These are phyloP conservation scores for Tuber umbilicatum DNA, from an alignment of 495 filamentous ascomycete genomes.

Conservation along the genomic window DNA sequence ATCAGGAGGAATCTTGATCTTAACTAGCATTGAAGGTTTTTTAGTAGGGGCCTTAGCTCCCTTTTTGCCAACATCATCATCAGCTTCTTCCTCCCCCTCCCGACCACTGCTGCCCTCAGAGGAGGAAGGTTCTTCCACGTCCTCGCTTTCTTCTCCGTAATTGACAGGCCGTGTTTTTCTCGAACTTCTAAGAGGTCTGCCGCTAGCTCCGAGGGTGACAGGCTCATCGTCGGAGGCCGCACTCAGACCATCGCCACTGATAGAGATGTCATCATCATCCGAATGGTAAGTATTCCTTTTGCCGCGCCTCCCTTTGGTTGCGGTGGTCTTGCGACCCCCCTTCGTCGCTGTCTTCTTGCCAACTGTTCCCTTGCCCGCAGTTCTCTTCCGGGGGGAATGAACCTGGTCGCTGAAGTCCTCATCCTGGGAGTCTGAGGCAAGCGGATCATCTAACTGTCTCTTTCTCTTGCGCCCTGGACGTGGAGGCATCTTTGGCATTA, in stretches of 20 bases:
- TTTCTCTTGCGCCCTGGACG: constrained; percentile 29
- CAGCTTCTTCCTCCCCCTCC: constrained; percentile 29
- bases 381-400: constrained; percentile 17
- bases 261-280: constrained; percentile 30
- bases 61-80: constrained; percentile 30
- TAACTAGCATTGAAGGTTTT: constrained; percentile 26
- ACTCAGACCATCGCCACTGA: constrained; percentile 29
- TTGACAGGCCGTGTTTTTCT: constrained; percentile 26
- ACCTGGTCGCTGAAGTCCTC: constrained; percentile 23
- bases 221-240: constrained; percentile 29
- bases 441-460: constrained; percentile 26
- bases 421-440: constrained; percentile 31
- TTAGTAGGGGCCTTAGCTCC: constrained; percentile 18
- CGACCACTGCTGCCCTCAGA: constrained; percentile 11
- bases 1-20: constrained; percentile 23
- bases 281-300: constrained; percentile 21
- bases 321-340: constrained; percentile 23
- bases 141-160: constrained; percentile 35
- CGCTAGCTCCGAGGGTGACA: constrained; percentile 27
- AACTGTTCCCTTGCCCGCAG: constrained; percentile 10
- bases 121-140: constrained; percentile 16
- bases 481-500: neutral
- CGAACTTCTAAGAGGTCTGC: constrained; percentile 35
- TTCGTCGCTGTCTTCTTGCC: constrained; percentile 15
- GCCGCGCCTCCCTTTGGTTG: constrained; percentile 11